Percentiles rank a stretch among this genome's conserved stretches.
These are phyloP conservation scores for Cryphonectria radicalis DNA, from an alignment of 2,329 filamentous ascomycete genomes.

Conservation along the genomic window DNA sequence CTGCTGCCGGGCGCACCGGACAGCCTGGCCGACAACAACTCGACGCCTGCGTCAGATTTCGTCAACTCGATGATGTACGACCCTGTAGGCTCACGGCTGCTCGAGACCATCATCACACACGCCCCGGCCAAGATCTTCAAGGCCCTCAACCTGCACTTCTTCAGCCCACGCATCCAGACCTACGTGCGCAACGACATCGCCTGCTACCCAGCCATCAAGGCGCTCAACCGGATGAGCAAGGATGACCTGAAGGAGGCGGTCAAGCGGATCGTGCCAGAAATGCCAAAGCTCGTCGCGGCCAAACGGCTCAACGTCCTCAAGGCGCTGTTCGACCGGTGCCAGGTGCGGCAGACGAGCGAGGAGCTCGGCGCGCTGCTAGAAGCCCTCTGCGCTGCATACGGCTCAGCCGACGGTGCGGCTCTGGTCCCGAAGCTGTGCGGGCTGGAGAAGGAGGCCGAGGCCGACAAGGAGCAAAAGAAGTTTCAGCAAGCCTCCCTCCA, in stretches of 20 bases:
- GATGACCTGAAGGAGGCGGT: constrained; percentile 81
- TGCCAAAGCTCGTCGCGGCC: constrained; percentile 74
- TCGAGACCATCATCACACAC: constrained; percentile 83
- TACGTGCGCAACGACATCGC: constrained; percentile 89
- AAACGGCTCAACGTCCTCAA: constrained; percentile 79
- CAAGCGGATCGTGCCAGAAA: constrained; percentile 71
- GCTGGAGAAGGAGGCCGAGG: constrained; percentile 43
- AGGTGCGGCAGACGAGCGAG: constrained; percentile 53
- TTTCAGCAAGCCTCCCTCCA: constrained; percentile 37
- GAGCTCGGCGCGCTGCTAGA: constrained; percentile 54
- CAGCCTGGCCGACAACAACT: constrained; percentile 71
- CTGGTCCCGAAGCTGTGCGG: constrained; percentile 56
- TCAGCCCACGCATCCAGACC: constrained; percentile 78
- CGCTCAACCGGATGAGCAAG: constrained; percentile 82
- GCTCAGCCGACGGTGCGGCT: constrained; percentile 48
- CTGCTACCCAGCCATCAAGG: constrained; percentile 81
- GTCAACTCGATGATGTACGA: constrained; percentile 89
- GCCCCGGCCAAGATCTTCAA: constrained; percentile 92
- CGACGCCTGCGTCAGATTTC: constrained; percentile 75
- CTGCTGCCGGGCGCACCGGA: constrained; percentile 77
- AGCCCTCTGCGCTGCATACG: constrained; percentile 52
- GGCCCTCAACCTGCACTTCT: constrained; percentile 76
- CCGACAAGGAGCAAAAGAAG: constrained; percentile 34
- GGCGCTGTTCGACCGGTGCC: constrained; percentile 81
- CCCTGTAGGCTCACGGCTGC: constrained; percentile 82